Evolutionary conservation across 495 filamentous ascomycete genomes (phyloP), one percentile per base, ranked within the genome.

Genomic region (Podospora australis): DNA sequence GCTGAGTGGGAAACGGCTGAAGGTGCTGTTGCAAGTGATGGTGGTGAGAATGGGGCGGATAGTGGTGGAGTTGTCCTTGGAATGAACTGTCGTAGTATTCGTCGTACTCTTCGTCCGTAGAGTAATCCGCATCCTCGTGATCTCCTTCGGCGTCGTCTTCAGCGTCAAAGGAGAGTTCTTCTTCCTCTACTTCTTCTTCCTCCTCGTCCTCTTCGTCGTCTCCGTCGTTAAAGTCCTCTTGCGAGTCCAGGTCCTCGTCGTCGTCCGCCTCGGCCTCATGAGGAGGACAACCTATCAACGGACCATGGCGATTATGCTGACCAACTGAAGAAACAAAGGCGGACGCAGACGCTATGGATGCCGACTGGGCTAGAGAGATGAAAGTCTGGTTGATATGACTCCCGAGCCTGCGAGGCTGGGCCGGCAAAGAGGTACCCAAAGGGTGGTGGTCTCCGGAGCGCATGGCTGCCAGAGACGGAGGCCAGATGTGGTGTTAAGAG

Each of bases 31-130:
- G 17, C 2, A 23, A 43, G 21, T 25, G 20, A 14, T 25, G 28
- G 2, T 25, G 20, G 40, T 43, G 22, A 13, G 22, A 16, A 26
- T 26, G 40, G 40, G n/a, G 40, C 17, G 22, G 21, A 36, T 36
- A 34, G 23, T 36, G 25, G 22, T 54, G 34, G 8, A 41, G 34
- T 2, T 24, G 7, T 13, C 34, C 17, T 11, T 49, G 52, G 6
- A 49, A 32, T 5, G 26, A 17, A 17, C 47, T 55, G 35, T 57
- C 46, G n/a, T 51, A 30, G 19, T 60, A 49, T 24, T 52, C 43
- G 21, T 60, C 42, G 17, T 46, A 26, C 8, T 58, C 46, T 13
- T 50, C 62, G 49, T 61, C 54, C 48, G 47, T 54, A 28, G 57
- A 28, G 39, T 48, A 43, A 21, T 43, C 50, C 26, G 46, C 52